A percentile compares a stretch with the other conserved stretches of the same genome.
Conservation (phyloP, 129 eudicot genomes). For the Flaveria bidentis region DNA sequence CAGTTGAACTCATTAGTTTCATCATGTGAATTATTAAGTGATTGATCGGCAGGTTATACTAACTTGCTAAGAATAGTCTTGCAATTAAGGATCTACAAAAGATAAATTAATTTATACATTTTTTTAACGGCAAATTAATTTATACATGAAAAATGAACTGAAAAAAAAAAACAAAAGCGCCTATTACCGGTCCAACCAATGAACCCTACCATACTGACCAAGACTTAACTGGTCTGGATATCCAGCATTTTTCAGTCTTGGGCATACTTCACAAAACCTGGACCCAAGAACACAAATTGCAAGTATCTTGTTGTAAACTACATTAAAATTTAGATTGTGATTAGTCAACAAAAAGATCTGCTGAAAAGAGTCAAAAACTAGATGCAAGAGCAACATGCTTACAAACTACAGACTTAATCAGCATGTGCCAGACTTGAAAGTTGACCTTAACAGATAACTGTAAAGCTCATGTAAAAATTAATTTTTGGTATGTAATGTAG, state of each 20-base stretch:
- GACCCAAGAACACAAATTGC: not conserved
- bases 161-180: no score
- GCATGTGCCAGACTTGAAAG: not conserved
- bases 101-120: no score
- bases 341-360: not conserved
- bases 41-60: no score
- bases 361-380: not conserved
- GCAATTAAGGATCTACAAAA: no score
- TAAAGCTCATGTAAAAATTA: not conserved
- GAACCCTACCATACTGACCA: no score
- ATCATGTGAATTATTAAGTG: no score
- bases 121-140: no score
- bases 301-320: not conserved
- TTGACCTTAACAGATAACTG: not conserved
- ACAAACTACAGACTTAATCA: no score
- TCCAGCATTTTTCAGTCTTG: not conserved
- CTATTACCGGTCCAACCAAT: no score
- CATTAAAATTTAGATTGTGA: not conserved
- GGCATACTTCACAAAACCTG: not conserved
- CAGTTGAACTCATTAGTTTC: no score
- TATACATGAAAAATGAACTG: no score
- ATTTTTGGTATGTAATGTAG: not conserved
- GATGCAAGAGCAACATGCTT: not conserved
- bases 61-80: no score
- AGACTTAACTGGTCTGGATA: not conserved